These are phyloP conservation scores for Boletus sp. DNA, from an alignment of 768 basidiomycete species.

Conservation along the genomic window DNA sequence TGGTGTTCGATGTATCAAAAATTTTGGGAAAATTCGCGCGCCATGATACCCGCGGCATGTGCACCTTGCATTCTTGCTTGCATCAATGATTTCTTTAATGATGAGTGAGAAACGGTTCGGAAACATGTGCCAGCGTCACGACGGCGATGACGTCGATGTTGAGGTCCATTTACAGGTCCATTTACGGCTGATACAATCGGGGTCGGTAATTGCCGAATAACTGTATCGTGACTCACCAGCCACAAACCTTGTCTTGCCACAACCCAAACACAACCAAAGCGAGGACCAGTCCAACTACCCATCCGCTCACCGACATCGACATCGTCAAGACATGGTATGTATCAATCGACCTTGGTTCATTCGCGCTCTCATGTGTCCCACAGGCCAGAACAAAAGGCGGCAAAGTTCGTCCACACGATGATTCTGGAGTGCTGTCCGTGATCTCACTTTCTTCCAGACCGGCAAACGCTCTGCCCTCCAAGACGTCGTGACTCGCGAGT, in stretches of 20 bases:
- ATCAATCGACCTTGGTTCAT: neutral
- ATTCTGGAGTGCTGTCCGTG: conserved; percentile 21
- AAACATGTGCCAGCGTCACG: too few species aligned
- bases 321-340: conserved; percentile 70
- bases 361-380: conserved; percentile 11
- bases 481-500: conserved; percentile 98
- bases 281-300: conserved; percentile 17
- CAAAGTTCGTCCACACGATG: conserved; percentile 23
- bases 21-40: too few species aligned
- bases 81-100: too few species aligned
- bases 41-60: too few species aligned
- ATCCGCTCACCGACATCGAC: conserved; percentile 54
- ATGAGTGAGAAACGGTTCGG: too few species aligned
- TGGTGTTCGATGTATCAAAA: too few species aligned
- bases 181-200: too few species aligned
- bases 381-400: conserved; percentile 43
- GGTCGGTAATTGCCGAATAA: conserved; percentile 37
- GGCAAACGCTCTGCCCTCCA: conserved; percentile 96
- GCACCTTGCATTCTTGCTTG: too few species aligned
- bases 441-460: conserved; percentile 38
- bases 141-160: too few species aligned
- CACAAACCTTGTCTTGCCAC: conserved; percentile 57
- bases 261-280: conserved; percentile 38
- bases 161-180: too few species aligned
- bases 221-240: conserved; percentile 43